These are phyloP conservation scores for Ganoderma meredithae DNA, from an alignment of 1,284 basidiomycete species.

Conservation along the genomic window DNA sequence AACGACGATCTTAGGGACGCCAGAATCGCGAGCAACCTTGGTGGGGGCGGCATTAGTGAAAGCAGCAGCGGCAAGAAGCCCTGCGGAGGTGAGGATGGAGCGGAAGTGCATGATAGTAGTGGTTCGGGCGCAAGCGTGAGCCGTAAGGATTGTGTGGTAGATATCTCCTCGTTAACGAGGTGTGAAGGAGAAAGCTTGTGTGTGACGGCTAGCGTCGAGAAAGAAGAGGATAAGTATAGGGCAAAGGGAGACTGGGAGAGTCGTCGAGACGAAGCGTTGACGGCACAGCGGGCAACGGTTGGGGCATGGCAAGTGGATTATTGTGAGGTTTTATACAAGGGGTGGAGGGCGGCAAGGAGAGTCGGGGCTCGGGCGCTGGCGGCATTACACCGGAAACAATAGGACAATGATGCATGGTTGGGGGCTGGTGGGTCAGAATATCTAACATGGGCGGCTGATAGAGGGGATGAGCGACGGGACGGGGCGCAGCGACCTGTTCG, in stretches of 20 bases:
- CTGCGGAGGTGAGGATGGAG: conserved; percentile 23
- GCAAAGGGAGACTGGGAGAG: conserved; percentile 19
- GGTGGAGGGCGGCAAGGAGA: conserved; percentile 9
- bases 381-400: conserved; percentile 21
- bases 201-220: conserved; percentile 31
- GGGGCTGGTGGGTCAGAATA: background rate
- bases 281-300: conserved; percentile 28
- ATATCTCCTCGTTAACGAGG: conserved; percentile 3
- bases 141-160: conserved; percentile 27
- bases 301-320: conserved; percentile 10
- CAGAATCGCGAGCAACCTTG: conserved; percentile 25
- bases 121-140: conserved; percentile 13
- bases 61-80: conserved; percentile 29
- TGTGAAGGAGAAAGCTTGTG: conserved; percentile 4
- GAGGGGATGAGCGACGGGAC: background rate
- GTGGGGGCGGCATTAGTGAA: conserved; percentile 28
- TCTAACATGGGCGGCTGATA: background rate
- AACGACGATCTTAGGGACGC: conserved; percentile 58
- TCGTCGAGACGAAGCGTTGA: conserved; percentile 19
- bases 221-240: conserved; percentile 31
- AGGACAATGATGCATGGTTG: conserved; percentile 18
- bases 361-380: conserved; percentile 1
- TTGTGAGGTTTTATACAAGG: conserved; percentile 22
- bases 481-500: background rate
- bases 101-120: conserved; percentile 25